phyloP scores from a whole-genome alignment of 1,139 yeast species.

The Hyphopichia pseudoburtonii region DNA sequence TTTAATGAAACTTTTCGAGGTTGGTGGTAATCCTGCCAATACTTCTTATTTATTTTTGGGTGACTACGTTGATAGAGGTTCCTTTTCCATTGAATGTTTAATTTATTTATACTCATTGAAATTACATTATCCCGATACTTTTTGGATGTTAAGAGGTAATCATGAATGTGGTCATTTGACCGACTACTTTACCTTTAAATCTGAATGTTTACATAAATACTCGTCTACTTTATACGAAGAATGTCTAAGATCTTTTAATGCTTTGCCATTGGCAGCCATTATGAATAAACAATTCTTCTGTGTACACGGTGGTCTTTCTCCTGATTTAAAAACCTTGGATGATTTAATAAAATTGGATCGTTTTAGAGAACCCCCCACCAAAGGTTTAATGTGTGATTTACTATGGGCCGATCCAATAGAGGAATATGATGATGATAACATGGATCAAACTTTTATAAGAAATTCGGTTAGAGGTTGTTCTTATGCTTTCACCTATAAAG shows the following conservation, averaged over 20 bases:
- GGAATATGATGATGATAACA: slow-evolving; percentile 72
- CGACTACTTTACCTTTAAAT: slow-evolving; percentile 88
- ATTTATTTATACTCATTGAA: slow-evolving; percentile 79
- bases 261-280: slow-evolving; percentile 88
- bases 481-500: slow-evolving; percentile 82
- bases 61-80: slow-evolving; percentile 95
- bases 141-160: slow-evolving; percentile 88
- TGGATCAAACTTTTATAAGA: slow-evolving; percentile 52
- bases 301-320: slow-evolving; percentile 97
- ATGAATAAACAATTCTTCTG: slow-evolving; percentile 95
- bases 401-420: slow-evolving; percentile 97
- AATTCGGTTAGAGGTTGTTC: slow-evolving; percentile 93
- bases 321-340: slow-evolving; percentile 69
- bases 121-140: slow-evolving; percentile 70
- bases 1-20: slow-evolving; percentile 86
- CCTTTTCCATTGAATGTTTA: slow-evolving; percentile 86
- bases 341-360: slow-evolving; percentile 74
- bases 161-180: slow-evolving; percentile 96
- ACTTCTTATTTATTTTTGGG: slow-evolving; percentile 87
- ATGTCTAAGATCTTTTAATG: slow-evolving; percentile 77
- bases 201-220: slow-evolving; percentile 89
- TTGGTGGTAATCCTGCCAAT: slow-evolving; percentile 82
- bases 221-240: slow-evolving; percentile 66
- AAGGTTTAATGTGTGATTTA: slow-evolving; percentile 92
- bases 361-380: slow-evolving; percentile 90